phyloP scores from a whole-genome alignment of 805 yeast genomes.

The Grigorovia transvaalensis region DNA sequence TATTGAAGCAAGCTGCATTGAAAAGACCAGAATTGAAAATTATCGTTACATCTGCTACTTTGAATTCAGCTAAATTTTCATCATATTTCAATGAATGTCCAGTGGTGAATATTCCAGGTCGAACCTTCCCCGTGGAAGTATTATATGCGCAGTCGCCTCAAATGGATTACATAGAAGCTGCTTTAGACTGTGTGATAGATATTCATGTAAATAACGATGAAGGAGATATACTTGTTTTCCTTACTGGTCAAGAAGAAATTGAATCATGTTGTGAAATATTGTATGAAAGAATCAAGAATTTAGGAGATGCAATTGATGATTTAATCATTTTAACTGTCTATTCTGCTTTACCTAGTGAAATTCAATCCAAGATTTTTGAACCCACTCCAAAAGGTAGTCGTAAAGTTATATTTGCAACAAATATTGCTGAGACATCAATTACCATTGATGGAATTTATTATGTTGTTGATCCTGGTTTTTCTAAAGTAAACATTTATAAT shows the following conservation, averaged over 20 bases:
- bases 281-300: slow-evolving; percentile 49
- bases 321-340: slow-evolving; percentile 78
- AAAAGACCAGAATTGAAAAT: slow-evolving; percentile 65
- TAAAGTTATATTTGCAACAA: slow-evolving; percentile 88
- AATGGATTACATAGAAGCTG: slow-evolving; percentile 73
- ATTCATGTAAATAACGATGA: slow-evolving; percentile 69
- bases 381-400: slow-evolving; percentile 76
- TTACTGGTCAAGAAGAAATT: slow-evolving; percentile 92
- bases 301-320: slow-evolving; percentile 56
- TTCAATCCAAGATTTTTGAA: slow-evolving; percentile 81
- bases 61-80: slow-evolving; percentile 81
- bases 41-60: slow-evolving; percentile 86
- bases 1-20: slow-evolving; percentile 62
- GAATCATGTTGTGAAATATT: slow-evolving; percentile 77
- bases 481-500: slow-evolving; percentile 81
- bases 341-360: slow-evolving; percentile 82
- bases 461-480: slow-evolving; percentile 92
- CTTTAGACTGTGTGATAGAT: slow-evolving; percentile 75
- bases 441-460: slow-evolving; percentile 89
- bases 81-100: slow-evolving; percentile 73
- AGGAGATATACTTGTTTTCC: slow-evolving; percentile 75
- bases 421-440: slow-evolving; percentile 93
- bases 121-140: slow-evolving; percentile 84
- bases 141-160: slow-evolving; percentile 75
- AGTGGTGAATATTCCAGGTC: slow-evolving; percentile 72